phyloP scores from a whole-genome alignment of 1,284 basidiomycete species.

The Melampsora americana region DNA sequence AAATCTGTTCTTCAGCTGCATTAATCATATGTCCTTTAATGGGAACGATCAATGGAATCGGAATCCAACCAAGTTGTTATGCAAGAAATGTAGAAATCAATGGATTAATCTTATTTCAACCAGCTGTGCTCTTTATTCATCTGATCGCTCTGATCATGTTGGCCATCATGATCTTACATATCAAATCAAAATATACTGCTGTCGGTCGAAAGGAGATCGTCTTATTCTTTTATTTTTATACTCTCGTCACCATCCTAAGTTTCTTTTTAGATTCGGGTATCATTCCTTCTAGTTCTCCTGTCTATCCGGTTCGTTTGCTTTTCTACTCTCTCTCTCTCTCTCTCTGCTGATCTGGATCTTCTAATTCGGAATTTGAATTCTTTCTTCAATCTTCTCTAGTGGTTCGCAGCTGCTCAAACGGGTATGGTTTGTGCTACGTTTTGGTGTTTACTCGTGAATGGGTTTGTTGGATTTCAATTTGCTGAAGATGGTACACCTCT shows the following conservation, averaged over 20 bases:
- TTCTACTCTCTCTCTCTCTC: neutral
- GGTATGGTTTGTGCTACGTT: conserved; percentile 83
- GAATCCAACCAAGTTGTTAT: conserved; percentile 91
- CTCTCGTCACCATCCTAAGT: conserved; percentile 81
- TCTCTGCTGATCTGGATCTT: neutral
- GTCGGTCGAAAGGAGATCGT: conserved; percentile 98
- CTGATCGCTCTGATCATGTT: conserved; percentile 97
- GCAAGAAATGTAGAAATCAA: conserved; percentile 93
- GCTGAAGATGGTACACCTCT: conserved; percentile 95
- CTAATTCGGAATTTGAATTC: conserved; percentile 4
- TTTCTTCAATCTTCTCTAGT: conserved; percentile 59
- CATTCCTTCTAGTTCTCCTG: conserved; percentile 81
- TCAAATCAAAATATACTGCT: conserved; percentile 96
- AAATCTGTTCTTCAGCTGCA: conserved; percentile 82
- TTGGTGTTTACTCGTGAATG: conserved; percentile 89
- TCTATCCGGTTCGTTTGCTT: conserved; percentile 71
- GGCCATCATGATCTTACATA: conserved; percentile 95
- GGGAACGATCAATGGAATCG: conserved; percentile 58
- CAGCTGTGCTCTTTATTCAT: conserved; percentile 94
- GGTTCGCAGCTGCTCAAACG: conserved; percentile 91
- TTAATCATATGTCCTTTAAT: conserved; percentile 90
- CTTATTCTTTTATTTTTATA: conserved; percentile 96
- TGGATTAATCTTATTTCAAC: conserved; percentile 90
- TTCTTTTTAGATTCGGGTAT: conserved; percentile 96
- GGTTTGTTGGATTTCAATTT: conserved; percentile 98